These are phyloP conservation scores for Saccharomyces hybrid DNA, from an alignment of 1,139 yeast genomes.

Conservation along the genomic window DNA sequence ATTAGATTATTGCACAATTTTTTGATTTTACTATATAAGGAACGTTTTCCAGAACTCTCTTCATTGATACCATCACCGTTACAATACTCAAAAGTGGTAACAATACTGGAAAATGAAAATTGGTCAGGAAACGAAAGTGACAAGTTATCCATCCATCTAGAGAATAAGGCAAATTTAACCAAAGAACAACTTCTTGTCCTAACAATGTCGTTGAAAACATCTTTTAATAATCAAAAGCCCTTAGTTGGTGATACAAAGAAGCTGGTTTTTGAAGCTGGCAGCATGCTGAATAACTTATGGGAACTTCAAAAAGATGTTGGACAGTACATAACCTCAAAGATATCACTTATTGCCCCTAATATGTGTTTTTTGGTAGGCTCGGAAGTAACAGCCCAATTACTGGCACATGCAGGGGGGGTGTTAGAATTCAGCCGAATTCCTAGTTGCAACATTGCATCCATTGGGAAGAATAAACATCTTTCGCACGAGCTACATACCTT, in stretches of 20 bases:
- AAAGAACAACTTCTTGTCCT: slow-evolving; percentile 65
- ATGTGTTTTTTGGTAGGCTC: slow-evolving; percentile 66
- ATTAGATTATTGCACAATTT: slow-evolving; percentile 44
- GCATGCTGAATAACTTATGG: slow-evolving; percentile 41
- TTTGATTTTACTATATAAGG: slow-evolving; percentile 47
- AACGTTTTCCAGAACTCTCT: slow-evolving; percentile 66
- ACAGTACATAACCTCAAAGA: slow-evolving; percentile 48
- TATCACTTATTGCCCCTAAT: slow-evolving; percentile 65
- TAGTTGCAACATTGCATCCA: slow-evolving; percentile 72
- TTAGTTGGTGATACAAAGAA: slow-evolving; percentile 37
- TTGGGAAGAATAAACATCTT: slow-evolving; percentile 53
- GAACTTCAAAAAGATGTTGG: slow-evolving; percentile 41
- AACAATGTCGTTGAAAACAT: slow-evolving; percentile 61
- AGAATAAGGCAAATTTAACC: slow-evolving; percentile 15
- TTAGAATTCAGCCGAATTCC: slow-evolving; percentile 65
- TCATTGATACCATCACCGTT: slow-evolving; percentile 55
- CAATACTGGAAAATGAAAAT: slow-evolving; percentile 40
- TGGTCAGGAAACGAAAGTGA: slow-evolving; percentile 31
- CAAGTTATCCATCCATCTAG: slow-evolving; percentile 33
- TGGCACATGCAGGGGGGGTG: slow-evolving; percentile 67
- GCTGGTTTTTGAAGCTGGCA: slow-evolving; percentile 41
- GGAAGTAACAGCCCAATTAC: slow-evolving; percentile 62
- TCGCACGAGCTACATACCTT: slow-evolving; percentile 41
- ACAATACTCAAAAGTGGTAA: slow-evolving; percentile 53
- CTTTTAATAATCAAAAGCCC: slow-evolving; percentile 25